Percentiles rank a stretch among this genome's conserved stretches.
Evolutionary conservation across 169 alveolate genomes (phyloP).

Genomic region (Plasmodium gonderi): DNA sequence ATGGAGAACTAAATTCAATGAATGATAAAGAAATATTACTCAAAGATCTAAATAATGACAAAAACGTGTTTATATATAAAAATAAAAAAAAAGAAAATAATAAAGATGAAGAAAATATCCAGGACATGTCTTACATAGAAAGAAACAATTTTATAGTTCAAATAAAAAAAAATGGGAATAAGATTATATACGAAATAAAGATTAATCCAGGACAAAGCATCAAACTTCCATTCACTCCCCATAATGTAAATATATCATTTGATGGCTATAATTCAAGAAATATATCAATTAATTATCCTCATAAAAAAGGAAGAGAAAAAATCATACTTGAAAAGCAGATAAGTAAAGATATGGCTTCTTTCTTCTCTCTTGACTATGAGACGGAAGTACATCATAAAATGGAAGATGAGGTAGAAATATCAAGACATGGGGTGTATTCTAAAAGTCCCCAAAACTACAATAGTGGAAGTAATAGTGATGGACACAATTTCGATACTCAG

Average conservation of each 20-base stretch:
- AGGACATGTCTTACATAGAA: conserved; percentile 7
- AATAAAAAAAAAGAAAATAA: conserved; percentile 29
- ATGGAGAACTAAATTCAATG: background rate
- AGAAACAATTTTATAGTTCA: conserved; percentile 31
- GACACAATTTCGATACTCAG: too few species aligned
- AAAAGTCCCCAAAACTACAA: background rate
- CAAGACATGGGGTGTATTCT: background rate
- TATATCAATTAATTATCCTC: conserved; percentile 62
- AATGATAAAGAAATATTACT: conserved; percentile 28
- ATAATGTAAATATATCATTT: conserved; percentile 33
- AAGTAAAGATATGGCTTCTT: conserved; percentile 2
- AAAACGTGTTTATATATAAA: conserved; percentile 60
- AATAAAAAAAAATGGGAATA: conserved; percentile 36
- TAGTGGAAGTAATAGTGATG: too few species aligned
- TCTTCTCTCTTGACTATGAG: conserved; percentile 45
- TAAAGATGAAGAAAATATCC: background rate
- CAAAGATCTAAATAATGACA: conserved; percentile 13
- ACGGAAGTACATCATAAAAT: too few species aligned
- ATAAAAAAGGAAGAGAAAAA: conserved; percentile 73
- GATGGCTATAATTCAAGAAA: conserved; percentile 58
- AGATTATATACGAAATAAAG: conserved; percentile 33
- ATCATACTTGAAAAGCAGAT: conserved; percentile 39
- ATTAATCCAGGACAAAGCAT: conserved; percentile 73
- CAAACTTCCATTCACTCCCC: conserved; percentile 46
- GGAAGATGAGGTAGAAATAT: conserved; percentile 5